These are phyloP conservation scores for Thecaphora frezii DNA, from an alignment of 1,284 basidiomycete genomes.

Conservation along the genomic window DNA sequence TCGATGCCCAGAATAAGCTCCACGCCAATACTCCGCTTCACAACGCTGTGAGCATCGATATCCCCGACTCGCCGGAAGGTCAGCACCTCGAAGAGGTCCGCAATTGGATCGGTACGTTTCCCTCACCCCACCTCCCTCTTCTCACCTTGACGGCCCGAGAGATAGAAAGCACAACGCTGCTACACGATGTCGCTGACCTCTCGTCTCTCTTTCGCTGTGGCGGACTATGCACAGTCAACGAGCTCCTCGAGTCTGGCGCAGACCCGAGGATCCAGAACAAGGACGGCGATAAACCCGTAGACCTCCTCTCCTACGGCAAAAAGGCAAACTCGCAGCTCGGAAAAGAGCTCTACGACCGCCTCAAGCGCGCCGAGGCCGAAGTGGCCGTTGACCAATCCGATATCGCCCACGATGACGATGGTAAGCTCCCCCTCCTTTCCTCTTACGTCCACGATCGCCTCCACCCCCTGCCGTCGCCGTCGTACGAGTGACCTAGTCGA, in stretches of 20 bases:
- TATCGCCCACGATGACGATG: slow-evolving; percentile 36
- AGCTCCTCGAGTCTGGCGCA: slow-evolving; percentile 53
- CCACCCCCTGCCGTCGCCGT: too few relatives aligned
- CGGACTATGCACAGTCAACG: slow-evolving; percentile 44
- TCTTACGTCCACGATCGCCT: too few relatives aligned
- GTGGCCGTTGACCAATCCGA: slow-evolving; percentile 33
- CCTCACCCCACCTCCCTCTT: not conserved
- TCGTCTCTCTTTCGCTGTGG: not conserved
- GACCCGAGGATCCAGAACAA: slow-evolving; percentile 45
- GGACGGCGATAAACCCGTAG: slow-evolving; percentile 48
- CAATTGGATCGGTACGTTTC: slow-evolving; percentile 61
- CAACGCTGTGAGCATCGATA: slow-evolving; percentile 68
- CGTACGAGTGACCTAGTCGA: too few relatives aligned
- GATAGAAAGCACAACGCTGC: not conserved
- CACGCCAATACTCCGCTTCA: slow-evolving; percentile 80
- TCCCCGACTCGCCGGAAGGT: slow-evolving; percentile 18
- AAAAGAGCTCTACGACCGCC: slow-evolving; percentile 35
- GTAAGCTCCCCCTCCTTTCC: slow-evolving; percentile 5
- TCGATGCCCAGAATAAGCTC: slow-evolving; percentile 75
- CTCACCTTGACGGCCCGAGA: not conserved
- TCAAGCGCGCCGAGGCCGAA: slow-evolving; percentile 39
- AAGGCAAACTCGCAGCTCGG: slow-evolving; percentile 35
- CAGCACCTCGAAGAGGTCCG: slow-evolving; percentile 67
- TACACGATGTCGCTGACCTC: not conserved
- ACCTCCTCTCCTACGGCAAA: slow-evolving; percentile 37